Conservation (phyloP, 1,139 yeast genomes). For the Suzukiozyma palmioleophila region DNA sequence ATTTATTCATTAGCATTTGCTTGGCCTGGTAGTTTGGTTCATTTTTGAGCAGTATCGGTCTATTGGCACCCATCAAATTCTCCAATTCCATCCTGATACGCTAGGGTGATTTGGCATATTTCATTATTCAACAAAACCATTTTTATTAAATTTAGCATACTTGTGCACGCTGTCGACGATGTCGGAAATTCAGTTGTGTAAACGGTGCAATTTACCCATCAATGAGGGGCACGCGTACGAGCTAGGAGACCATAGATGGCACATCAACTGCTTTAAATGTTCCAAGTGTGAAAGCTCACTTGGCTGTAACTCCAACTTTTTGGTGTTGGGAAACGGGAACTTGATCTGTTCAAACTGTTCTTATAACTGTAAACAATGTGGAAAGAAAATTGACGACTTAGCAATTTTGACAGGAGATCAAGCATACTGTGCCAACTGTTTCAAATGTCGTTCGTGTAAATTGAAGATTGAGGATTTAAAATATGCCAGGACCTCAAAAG, state of each 20-base stretch:
- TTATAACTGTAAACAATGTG: conserved; percentile 83
- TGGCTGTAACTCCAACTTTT: conserved; percentile 84
- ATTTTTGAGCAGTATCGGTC: no score
- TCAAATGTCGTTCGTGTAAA: conserved; percentile 87
- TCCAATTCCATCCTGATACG: no score
- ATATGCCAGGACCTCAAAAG: conserved; percentile 92
- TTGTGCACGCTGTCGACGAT: neutral
- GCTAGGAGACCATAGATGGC: conserved; percentile 93
- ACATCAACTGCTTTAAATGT: conserved; percentile 86
- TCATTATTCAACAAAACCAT: no score
- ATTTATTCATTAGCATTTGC: no score
- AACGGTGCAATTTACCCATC: conserved; percentile 44
- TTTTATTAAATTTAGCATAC: no score
- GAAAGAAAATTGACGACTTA: conserved; percentile 85
- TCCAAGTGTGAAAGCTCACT: conserved; percentile 73
- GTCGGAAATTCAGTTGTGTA: conserved; percentile 29
- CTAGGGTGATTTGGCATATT: no score
- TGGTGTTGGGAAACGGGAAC: conserved; percentile 89
- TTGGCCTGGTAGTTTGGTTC: no score
- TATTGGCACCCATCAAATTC: no score
- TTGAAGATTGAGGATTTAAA: conserved; percentile 82
- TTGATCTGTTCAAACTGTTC: conserved; percentile 89
- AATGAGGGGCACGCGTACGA: conserved; percentile 79
- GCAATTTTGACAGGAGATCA: conserved; percentile 96
- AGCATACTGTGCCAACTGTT: conserved; percentile 90